Conservation (phyloP, 306 rosid species). For the Argentina anserina region DNA sequence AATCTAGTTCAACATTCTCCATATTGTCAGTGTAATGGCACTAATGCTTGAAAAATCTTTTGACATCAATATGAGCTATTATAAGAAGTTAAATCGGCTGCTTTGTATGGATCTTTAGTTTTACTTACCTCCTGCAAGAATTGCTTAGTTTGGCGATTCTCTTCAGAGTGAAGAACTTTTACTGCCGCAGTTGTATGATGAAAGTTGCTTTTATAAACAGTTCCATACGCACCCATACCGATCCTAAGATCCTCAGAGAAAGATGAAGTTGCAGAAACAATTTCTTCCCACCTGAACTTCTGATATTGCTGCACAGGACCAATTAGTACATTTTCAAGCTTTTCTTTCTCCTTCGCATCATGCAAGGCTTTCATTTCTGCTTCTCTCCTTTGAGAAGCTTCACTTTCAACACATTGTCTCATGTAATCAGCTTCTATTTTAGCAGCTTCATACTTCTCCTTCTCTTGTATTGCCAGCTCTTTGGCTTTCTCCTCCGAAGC, state of each 20-base stretch:
- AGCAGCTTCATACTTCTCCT: slow-evolving; percentile 57
- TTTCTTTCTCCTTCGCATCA: slow-evolving; percentile 62
- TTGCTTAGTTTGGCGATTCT: slow-evolving; percentile 49
- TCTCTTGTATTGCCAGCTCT: slow-evolving; percentile 49
- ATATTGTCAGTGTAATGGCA: not conserved
- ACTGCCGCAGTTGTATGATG: slow-evolving; percentile 89
- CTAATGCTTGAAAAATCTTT: not conserved
- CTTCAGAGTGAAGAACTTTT: slow-evolving; percentile 70
- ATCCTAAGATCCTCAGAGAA: slow-evolving; percentile 79
- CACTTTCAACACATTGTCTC: slow-evolving; percentile 65
- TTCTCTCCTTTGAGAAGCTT: slow-evolving; percentile 60
- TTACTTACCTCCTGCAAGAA: slow-evolving; percentile 79
- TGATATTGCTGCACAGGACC: slow-evolving; percentile 56
- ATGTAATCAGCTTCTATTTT: slow-evolving; percentile 51
- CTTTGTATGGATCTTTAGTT: slow-evolving; percentile 1
- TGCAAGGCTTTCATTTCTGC: slow-evolving; percentile 59
- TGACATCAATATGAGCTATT: not conserved
- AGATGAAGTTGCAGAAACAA: slow-evolving; percentile 73
- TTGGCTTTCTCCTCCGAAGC: slow-evolving; percentile 54
- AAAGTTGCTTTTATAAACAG: slow-evolving; percentile 73
- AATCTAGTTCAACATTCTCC: not conserved
- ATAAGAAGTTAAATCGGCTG: slow-evolving; percentile 1
- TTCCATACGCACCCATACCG: slow-evolving; percentile 87
- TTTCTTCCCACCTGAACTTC: slow-evolving; percentile 77
- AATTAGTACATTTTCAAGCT: slow-evolving; percentile 61